Conservation (phyloP, 495 filamentous ascomycete genomes). For the Penicilliopsis zonata region DNA sequence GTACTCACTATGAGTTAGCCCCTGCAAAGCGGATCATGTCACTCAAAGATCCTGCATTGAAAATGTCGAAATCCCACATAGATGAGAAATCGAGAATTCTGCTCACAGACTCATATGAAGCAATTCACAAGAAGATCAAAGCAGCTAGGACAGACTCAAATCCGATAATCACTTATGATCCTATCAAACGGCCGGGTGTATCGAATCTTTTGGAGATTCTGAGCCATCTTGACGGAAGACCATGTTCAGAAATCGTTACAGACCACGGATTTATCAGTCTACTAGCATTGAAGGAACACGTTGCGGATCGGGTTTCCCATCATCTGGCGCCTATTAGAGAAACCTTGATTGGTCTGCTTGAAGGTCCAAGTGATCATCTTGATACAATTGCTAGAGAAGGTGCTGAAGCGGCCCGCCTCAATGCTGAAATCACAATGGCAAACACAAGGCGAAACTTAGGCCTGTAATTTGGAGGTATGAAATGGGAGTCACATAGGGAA, state of each 20-base stretch:
- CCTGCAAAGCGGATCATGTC: slow-evolving; percentile 83
- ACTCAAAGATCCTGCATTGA: slow-evolving; percentile 56
- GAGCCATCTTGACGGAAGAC: slow-evolving; percentile 45
- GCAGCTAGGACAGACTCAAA: slow-evolving; percentile 67
- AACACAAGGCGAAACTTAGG: slow-evolving; percentile 52
- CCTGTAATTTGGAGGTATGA: too few relatives aligned
- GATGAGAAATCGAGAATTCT: slow-evolving; percentile 64
- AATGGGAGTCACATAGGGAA: too few relatives aligned
- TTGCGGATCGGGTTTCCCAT: slow-evolving; percentile 40
- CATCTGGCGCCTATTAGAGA: slow-evolving; percentile 49
- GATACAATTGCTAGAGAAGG: slow-evolving; percentile 49
- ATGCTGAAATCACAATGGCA: slow-evolving; percentile 56
- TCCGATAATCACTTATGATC: slow-evolving; percentile 57
- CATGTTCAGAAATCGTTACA: slow-evolving; percentile 42
- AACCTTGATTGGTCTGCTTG: slow-evolving; percentile 41
- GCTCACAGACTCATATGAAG: slow-evolving; percentile 52
- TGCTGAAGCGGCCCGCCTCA: slow-evolving; percentile 44
- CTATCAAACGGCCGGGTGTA: slow-evolving; percentile 58
- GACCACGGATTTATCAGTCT: slow-evolving; percentile 40
- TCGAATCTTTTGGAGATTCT: slow-evolving; percentile 75
- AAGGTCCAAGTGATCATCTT: slow-evolving; percentile 37
- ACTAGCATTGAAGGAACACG: slow-evolving; percentile 51
- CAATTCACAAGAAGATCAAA: slow-evolving; percentile 55
- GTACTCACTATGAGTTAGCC: slow-evolving; percentile 25
- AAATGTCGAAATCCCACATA: slow-evolving; percentile 87